These are phyloP conservation scores for Aegilops tauschii DNA, from an alignment of 176 grass and related monocot genomes.

Conservation along the genomic window DNA sequence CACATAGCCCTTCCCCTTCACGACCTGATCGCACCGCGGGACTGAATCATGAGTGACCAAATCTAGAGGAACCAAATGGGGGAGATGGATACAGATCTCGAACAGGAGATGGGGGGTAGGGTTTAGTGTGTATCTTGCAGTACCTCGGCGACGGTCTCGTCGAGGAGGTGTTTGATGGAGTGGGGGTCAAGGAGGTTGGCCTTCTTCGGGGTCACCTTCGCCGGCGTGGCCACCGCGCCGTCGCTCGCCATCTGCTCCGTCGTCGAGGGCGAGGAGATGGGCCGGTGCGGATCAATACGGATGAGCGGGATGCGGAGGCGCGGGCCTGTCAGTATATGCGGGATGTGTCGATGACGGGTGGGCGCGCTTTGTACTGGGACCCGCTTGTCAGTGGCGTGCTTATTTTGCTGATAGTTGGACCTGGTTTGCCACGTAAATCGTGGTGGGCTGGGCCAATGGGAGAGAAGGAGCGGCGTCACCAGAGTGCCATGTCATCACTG, in stretches of 20 bases:
- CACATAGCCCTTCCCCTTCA: conserved; percentile 74
- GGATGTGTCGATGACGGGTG: conserved; percentile 10
- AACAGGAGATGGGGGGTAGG: background rate
- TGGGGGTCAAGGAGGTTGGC: conserved; percentile 67
- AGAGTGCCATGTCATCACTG: conserved; percentile 13
- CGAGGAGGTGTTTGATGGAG: conserved; percentile 83
- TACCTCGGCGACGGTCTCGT: conserved; percentile 75
- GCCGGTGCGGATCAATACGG: background rate
- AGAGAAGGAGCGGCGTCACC: conserved; percentile 23
- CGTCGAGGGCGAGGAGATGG: conserved; percentile 3
- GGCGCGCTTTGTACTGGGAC: background rate
- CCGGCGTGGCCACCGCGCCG: conserved; percentile 2
- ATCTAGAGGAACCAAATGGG: background rate
- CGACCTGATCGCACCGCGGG: conserved; percentile 46
- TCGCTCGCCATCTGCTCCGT: conserved; percentile 43
- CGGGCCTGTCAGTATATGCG: background rate
- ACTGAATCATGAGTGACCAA: background rate
- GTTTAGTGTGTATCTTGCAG: background rate
- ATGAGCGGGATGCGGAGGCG: background rate
- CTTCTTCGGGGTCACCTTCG: conserved; percentile 63
- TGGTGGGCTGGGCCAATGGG: conserved; percentile 28
- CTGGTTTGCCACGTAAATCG: background rate
- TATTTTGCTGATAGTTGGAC: background rate
- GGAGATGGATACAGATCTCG: background rate
- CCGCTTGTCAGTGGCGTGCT: background rate